Base-by-base conservation (phyloP, 805 yeast species). In the Kluyveromyces lactis region DNA sequence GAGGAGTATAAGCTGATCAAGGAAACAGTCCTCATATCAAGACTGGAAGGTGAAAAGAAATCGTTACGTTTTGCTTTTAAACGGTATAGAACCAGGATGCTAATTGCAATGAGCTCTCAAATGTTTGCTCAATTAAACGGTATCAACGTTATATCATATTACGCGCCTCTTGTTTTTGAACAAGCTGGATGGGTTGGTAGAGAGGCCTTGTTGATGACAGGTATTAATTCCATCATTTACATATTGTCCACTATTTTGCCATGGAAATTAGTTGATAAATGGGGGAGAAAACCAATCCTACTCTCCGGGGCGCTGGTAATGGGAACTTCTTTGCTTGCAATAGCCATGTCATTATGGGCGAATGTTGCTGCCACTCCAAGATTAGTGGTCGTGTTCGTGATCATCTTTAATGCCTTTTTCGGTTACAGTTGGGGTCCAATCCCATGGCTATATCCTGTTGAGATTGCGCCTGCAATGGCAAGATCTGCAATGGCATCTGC, bases 361-460 rank as follows among this genome's bases (percentile, higher is more conserved):
- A 71, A 75, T 47, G 56, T 70, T 3, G 44, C 60, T 3, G 56
- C 70, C 4, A 84, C 95, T 2, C 82, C 95, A 9, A 67, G 69
- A 13, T 57, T 77, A 44, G 95, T 86, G 26, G 95, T 86, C 2
- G 53, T 74, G 2, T 76, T 82, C 52, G 95, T 87, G 13, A 72
- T 87, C 39, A 62, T 85, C 12, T 85, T 79, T 66, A 87, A 86
- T 53, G 84, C 94, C 1, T 77, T 79, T 3, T 87, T 87, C 63
- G 96, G 95, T 13, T 78, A 77, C 53, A 79, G 90, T 40, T 89
- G 95, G 95, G 97, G 96, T 8, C 95, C 95, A 3, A 79, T 87
- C 40, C 95, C 95, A 10, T 86, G 96, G 96, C 62, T 81, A 31
- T 78, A 81, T 58, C 86, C 89, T 49, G 81, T 85, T 44, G 95